phyloP scores from a whole-genome alignment of 176 grass and related monocot genomes.

The Ensete ventricosum region DNA sequence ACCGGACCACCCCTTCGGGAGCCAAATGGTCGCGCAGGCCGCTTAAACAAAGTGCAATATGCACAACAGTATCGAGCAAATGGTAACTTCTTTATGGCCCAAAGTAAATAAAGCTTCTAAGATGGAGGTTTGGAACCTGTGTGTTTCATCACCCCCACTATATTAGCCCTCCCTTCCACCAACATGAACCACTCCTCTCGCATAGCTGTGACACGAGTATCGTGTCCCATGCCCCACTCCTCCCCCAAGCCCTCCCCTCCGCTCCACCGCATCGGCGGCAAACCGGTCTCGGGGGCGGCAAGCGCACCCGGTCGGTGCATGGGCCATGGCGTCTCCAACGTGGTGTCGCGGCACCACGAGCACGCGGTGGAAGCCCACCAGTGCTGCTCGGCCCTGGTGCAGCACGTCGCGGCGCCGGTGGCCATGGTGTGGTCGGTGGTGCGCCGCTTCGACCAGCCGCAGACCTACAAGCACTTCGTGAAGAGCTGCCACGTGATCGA shows the following conservation, averaged over 20 bases:
- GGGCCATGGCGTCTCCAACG: conserved; percentile 20
- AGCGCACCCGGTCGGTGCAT: conserved; percentile 1
- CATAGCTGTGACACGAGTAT: no score
- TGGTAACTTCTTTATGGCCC: neutral
- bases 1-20: neutral
- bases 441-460: conserved; percentile 71
- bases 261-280: neutral
- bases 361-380: conserved; percentile 43
- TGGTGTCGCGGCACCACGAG: conserved; percentile 54
- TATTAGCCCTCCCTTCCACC: neutral
- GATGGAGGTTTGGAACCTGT: no score
- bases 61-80: neutral
- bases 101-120: no score
- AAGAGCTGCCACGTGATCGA: conserved; percentile 59
- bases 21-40: neutral
- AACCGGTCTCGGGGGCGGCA: neutral
- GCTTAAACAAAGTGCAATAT: neutral
- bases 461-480: conserved; percentile 80
- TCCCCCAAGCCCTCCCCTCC: neutral
- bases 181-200: neutral
- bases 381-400: conserved; percentile 47
- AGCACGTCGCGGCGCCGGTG: conserved; percentile 37
- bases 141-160: neutral
- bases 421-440: conserved; percentile 78
- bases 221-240: neutral